These are phyloP conservation scores for Allium sativum DNA, from an alignment of 106 monocot genomes.

Conservation along the genomic window DNA sequence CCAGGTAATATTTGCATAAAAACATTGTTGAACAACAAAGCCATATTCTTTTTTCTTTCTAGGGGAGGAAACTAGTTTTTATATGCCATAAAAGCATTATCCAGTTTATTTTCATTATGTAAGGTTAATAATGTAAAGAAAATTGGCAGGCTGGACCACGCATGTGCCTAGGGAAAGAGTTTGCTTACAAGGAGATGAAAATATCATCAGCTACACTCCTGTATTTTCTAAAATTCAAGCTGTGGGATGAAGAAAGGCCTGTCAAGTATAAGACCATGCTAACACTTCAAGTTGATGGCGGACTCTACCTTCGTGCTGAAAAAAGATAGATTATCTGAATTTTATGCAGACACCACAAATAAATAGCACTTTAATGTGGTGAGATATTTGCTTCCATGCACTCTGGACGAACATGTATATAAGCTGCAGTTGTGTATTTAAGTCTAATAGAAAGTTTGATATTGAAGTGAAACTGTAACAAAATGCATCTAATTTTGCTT, in stretches of 20 bases:
- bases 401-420: too few relatives aligned
- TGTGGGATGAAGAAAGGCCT: background rate
- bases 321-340: background rate
- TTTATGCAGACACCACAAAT: too few relatives aligned
- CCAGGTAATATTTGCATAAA: conserved; percentile 14
- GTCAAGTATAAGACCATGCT: conserved; percentile 14
- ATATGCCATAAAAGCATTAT: too few relatives aligned
- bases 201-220: conserved; percentile 21
- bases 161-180: conserved; percentile 14
- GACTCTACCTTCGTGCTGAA: conserved; percentile 4
- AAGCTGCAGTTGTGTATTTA: too few relatives aligned
- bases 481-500: too few relatives aligned
- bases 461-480: too few relatives aligned
- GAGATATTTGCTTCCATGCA: too few relatives aligned
- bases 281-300: conserved; percentile 23
- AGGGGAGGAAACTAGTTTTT: too few relatives aligned
- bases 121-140: background rate
- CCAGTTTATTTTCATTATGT: background rate
- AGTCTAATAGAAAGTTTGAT: too few relatives aligned
- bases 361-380: too few relatives aligned
- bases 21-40: too few relatives aligned
- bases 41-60: too few relatives aligned
- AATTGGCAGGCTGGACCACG: conserved; percentile 7
- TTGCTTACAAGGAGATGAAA: conserved; percentile 34
- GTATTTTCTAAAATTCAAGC: conserved; percentile 1